A percentile compares a stretch with the other conserved stretches of the same genome.
phyloP scores from a whole-genome alignment of 164 flowering plant species.

The Vitis rotundifolia region DNA sequence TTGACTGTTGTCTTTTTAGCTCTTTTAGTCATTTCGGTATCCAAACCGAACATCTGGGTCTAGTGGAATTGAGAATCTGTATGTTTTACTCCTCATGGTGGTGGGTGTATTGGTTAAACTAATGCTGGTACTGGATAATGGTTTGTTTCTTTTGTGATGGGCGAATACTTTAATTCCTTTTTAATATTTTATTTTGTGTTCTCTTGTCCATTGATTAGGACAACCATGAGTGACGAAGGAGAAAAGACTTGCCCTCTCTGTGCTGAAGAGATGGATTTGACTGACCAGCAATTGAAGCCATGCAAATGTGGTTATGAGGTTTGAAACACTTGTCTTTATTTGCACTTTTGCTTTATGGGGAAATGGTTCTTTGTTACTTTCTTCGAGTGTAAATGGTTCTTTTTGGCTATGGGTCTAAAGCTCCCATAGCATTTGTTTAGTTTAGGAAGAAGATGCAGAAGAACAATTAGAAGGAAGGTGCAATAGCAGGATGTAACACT shows the following conservation, averaged over 20 bases:
- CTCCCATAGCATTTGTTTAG: too few species aligned
- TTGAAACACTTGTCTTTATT: neutral
- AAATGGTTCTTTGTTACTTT: too few species aligned
- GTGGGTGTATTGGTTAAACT: neutral
- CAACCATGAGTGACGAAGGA: conserved; percentile 79
- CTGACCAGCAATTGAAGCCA: conserved; percentile 94
- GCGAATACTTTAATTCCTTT: neutral
- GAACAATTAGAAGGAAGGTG: too few species aligned
- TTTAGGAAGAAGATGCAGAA: too few species aligned
- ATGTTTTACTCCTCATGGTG: neutral
- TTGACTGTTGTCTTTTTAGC: too few species aligned
- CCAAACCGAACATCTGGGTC: neutral
- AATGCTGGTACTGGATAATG: neutral
- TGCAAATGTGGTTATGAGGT: conserved; percentile 99
- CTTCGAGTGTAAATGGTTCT: too few species aligned
- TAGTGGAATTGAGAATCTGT: neutral
- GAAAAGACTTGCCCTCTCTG: conserved; percentile 94
- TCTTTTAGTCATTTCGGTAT: neutral
- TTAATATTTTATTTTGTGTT: neutral
- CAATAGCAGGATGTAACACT: too few species aligned
- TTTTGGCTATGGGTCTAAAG: too few species aligned
- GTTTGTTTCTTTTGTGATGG: neutral
- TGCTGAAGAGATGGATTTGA: conserved; percentile 96
- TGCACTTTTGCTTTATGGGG: neutral
- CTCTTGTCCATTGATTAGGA: conserved; percentile 21